A percentile compares a stretch with the other conserved stretches of the same genome.
These are phyloP conservation scores for Thielaviopsis punctulata DNA, from an alignment of 2,329 filamentous ascomycete species.

Conservation along the genomic window DNA sequence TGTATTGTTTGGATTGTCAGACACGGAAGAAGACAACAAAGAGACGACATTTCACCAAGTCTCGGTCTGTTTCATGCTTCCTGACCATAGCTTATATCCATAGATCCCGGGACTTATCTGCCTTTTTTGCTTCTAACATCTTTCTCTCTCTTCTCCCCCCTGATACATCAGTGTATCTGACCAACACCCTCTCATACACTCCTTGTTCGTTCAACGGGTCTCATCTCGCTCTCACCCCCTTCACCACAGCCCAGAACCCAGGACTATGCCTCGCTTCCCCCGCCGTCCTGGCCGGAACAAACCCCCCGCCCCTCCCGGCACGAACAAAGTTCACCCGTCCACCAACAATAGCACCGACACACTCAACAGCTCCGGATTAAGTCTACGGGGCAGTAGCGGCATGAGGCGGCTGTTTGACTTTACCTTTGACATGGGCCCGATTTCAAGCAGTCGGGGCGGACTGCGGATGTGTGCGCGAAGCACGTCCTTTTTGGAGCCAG, in stretches of 20 bases:
- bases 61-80: neutral
- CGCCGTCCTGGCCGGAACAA: neutral
- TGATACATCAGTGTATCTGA: too few species aligned
- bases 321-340: too few species aligned
- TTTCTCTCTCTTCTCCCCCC: neutral
- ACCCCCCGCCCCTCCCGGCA: neutral
- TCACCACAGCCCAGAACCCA: too few species aligned
- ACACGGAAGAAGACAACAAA: too few species aligned
- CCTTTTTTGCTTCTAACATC: neutral
- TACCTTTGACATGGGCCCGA: constrained; percentile 17
- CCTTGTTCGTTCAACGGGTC: neutral
- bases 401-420: constrained; percentile 17
- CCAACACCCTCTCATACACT: neutral
- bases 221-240: neutral
- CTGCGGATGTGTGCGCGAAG: constrained; percentile 14
- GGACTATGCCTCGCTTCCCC: neutral
- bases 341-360: neutral
- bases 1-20: too few species aligned
- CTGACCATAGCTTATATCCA: neutral
- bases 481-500: constrained; percentile 20
- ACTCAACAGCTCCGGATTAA: neutral
- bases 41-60: too few species aligned
- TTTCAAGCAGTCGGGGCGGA: constrained; percentile 5
- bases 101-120: neutral
- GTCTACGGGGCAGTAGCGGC: neutral